Percentiles rank a stretch among this genome's conserved stretches.
Evolutionary conservation across 768 basidiomycete species (phyloP).

Genomic region (Suillus lakei): DNA sequence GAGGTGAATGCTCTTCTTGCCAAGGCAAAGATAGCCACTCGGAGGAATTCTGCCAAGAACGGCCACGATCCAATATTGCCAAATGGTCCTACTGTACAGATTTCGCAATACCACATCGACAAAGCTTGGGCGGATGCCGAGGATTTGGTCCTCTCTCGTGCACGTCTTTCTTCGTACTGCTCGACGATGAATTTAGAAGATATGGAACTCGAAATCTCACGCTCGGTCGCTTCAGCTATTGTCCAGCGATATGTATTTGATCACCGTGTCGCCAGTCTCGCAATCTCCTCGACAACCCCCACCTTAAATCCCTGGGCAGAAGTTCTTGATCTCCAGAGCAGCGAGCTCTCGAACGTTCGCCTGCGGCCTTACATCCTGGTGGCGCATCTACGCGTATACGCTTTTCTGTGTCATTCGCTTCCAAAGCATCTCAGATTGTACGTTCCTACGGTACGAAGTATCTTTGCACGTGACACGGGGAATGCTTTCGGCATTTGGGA

Average conservation of each 20-base stretch:
- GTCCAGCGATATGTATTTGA: conserved; percentile 44
- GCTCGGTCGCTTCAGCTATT: conserved; percentile 57
- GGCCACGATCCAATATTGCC: conserved; percentile 7
- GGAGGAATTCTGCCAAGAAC: conserved; percentile 28
- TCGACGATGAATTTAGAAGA: conserved; percentile 46
- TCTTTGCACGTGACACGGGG: conserved; percentile 63
- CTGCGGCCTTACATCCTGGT: conserved; percentile 54
- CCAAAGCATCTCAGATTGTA: conserved; percentile 35
- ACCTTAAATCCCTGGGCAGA: conserved; percentile 45
- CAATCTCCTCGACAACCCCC: conserved; percentile 5
- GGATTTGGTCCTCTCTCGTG: conserved; percentile 28
- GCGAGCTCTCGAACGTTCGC: conserved; percentile 53
- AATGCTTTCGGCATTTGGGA: conserved; percentile 78
- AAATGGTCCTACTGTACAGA: conserved; percentile 15
- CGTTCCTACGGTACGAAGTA: conserved; percentile 52
- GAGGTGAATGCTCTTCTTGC: conserved; percentile 41
- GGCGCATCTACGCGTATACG: conserved; percentile 57
- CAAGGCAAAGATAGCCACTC: conserved; percentile 35
- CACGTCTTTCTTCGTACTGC: conserved; percentile 27
- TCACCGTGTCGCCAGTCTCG: conserved; percentile 15
- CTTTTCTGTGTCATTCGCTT: conserved; percentile 51
- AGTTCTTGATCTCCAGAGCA: conserved; percentile 59
- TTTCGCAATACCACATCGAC: conserved; percentile 49
- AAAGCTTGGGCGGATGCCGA: conserved; percentile 51
- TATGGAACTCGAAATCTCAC: conserved; percentile 61